phyloP scores from a whole-genome alignment of 2,329 filamentous ascomycete genomes.

The Helicocarpus griseus region DNA sequence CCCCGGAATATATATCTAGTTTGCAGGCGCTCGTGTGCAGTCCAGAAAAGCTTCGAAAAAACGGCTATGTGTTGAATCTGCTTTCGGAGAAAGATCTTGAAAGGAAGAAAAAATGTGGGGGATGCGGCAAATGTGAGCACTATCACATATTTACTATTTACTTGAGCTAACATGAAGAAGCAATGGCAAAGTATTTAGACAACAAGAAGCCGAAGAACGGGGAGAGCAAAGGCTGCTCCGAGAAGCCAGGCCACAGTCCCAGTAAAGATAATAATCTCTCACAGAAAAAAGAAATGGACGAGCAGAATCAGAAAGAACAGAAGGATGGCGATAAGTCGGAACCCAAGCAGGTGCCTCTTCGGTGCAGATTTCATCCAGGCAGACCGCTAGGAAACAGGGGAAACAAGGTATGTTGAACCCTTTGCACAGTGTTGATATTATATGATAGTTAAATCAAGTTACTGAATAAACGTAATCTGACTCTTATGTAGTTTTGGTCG shows the following conservation, averaged over 20 bases:
- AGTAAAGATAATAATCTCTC: background rate
- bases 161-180: background rate
- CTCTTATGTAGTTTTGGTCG: background rate
- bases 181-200: background rate
- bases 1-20: constrained; percentile 4
- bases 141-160: background rate
- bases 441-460: background rate
- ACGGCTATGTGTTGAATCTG: constrained; percentile 11
- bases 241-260: background rate
- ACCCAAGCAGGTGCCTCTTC: background rate
- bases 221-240: background rate
- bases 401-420: background rate
- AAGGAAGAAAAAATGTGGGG: constrained; percentile 11
- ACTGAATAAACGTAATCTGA: background rate
- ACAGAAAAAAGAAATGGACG: background rate
- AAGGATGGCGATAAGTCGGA: background rate
- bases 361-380: background rate
- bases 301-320: background rate
- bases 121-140: constrained; percentile 2
- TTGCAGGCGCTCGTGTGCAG: constrained; percentile 11
- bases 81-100: constrained; percentile 10
- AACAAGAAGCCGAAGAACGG: background rate
- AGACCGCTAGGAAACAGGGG: background rate
- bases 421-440: background rate
- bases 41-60: constrained; percentile 5